A percentile compares a stretch with the other conserved stretches of the same genome.
These are phyloP conservation scores for Lasiosphaeria miniovina DNA, from an alignment of 495 filamentous ascomycete species.

Conservation along the genomic window DNA sequence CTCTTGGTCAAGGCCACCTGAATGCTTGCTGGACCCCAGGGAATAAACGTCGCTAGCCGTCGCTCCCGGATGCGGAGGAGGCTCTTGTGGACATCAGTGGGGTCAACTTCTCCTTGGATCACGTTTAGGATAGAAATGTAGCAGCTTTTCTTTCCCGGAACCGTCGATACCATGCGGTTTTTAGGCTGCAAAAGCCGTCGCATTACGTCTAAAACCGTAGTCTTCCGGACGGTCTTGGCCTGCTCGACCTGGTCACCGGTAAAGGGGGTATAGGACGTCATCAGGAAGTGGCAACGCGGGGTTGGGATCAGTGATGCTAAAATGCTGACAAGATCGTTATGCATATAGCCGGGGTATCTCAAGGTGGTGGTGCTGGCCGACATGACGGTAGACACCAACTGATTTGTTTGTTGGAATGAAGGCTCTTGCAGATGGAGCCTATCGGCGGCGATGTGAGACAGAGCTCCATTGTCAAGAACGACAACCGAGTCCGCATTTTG, in stretches of 20 bases:
- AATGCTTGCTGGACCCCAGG: slow-evolving; percentile 98
- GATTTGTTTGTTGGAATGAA: slow-evolving; percentile 96
- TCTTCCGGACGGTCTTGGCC: slow-evolving; percentile 95
- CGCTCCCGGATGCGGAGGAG: slow-evolving; percentile 93
- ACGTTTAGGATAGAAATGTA: slow-evolving; percentile 99
- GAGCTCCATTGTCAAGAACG: slow-evolving; percentile 93
- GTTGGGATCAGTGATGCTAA: slow-evolving; percentile 94
- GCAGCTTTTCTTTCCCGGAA: slow-evolving; percentile 92
- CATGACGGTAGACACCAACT: slow-evolving; percentile 97
- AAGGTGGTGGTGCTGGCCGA: slow-evolving; percentile 95
- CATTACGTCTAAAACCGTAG: slow-evolving; percentile 97
- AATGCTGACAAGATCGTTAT: slow-evolving; percentile 97
- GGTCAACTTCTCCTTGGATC: slow-evolving; percentile 96
- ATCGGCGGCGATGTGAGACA: slow-evolving; percentile 92
- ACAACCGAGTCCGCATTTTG: slow-evolving; percentile 98
- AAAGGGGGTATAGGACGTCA: slow-evolving; percentile 97
- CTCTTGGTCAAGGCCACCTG: slow-evolving; percentile 96
- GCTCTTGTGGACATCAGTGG: slow-evolving; percentile 96
- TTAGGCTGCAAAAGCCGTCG: slow-evolving; percentile 91
- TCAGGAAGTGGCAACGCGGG: slow-evolving; percentile 93
- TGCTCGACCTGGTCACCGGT: slow-evolving; percentile 93
- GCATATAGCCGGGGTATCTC: slow-evolving; percentile 97
- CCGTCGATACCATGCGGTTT: slow-evolving; percentile 97
- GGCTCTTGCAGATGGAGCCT: slow-evolving; percentile 89
- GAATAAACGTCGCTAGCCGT: slow-evolving; percentile 91